Percentiles rank a stretch among this genome's conserved stretches.
Conservation (phyloP, 2,329 filamentous ascomycete species). For the Arthroderma sp. region DNA sequence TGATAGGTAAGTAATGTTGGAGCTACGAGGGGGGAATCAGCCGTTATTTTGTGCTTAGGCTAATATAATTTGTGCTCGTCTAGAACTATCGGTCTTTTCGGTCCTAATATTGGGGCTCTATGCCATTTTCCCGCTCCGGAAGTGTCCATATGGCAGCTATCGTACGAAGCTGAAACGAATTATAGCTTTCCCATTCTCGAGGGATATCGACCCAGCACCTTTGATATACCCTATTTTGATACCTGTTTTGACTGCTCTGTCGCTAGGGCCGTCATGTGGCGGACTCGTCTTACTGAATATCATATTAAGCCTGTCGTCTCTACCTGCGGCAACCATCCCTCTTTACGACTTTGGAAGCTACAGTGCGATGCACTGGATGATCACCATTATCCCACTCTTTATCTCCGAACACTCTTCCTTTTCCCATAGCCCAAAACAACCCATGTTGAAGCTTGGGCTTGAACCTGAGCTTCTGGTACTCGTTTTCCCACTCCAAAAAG, state of each 20-base stretch:
- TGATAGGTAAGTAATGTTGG: slow-evolving; percentile 25
- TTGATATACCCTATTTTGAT: slow-evolving; percentile 73
- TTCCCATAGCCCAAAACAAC: slow-evolving; percentile 11
- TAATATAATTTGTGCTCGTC: slow-evolving; percentile 10
- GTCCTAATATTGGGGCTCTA: slow-evolving; percentile 26
- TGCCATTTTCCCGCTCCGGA: slow-evolving; percentile 46
- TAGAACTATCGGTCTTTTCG: slow-evolving; percentile 27
- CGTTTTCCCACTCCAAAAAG: slow-evolving; percentile 74
- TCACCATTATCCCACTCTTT: slow-evolving; percentile 59
- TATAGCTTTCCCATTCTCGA: slow-evolving; percentile 51
- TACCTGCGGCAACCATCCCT: slow-evolving; percentile 63
- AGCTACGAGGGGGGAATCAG: neutral
- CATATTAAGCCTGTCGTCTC: slow-evolving; percentile 63
- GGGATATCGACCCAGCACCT: slow-evolving; percentile 79
- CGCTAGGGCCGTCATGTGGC: slow-evolving; percentile 52
- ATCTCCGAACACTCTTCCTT: slow-evolving; percentile 33
- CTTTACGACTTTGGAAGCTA: slow-evolving; percentile 47
- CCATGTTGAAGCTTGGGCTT: slow-evolving; percentile 28
- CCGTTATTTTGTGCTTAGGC: neutral
- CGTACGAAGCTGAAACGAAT: slow-evolving; percentile 23
- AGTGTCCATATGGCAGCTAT: slow-evolving; percentile 22
- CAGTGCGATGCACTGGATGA: slow-evolving; percentile 63
- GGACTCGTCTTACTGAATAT: slow-evolving; percentile 63
- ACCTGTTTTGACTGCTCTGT: slow-evolving; percentile 63
- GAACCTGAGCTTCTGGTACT: slow-evolving; percentile 49